A percentile compares a stretch with the other conserved stretches of the same genome.
phyloP scores from a whole-genome alignment of 2,329 filamentous ascomycete genomes.

The Biscogniauxia mediterranea region DNA sequence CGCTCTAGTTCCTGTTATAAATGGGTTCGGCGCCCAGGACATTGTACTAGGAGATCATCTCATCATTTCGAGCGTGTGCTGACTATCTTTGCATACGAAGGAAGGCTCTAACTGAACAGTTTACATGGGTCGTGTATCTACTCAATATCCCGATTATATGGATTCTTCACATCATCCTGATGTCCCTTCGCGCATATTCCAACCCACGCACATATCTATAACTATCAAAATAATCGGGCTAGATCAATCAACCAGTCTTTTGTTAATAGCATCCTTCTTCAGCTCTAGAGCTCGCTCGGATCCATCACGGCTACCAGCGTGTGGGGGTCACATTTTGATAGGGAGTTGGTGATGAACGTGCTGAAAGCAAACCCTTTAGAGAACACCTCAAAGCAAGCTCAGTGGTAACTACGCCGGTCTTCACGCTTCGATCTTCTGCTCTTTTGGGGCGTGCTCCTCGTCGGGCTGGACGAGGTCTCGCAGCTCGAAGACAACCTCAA shows the following conservation, averaged over 20 bases:
- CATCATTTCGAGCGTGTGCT: not conserved
- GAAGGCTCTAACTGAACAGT: not conserved
- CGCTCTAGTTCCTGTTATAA: too few species aligned
- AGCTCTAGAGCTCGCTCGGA: too few species aligned
- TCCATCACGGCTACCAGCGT: too few species aligned
- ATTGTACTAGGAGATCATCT: too few species aligned
- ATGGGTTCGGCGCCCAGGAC: too few species aligned
- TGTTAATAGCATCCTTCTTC: too few species aligned
- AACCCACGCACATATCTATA: too few species aligned
- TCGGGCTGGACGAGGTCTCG: conserved; percentile 43
- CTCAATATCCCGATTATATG: not conserved
- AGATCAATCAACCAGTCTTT: too few species aligned
- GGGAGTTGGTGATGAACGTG: not conserved
- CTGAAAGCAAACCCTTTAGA: not conserved
- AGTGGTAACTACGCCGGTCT: not conserved
- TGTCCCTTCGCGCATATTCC: too few species aligned
- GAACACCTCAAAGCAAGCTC: not conserved
- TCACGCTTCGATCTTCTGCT: conserved; percentile 6
- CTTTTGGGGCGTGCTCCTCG: not conserved
- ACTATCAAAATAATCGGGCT: too few species aligned
- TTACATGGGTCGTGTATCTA: not conserved
- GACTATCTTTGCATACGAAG: not conserved
- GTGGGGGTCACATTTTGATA: too few species aligned
- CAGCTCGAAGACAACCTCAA: conserved; percentile 44
- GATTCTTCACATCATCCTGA: not conserved